A percentile compares a stretch with the other conserved stretches of the same genome.
phyloP scores from a whole-genome alignment of 2,329 filamentous ascomycete genomes.

The Leptoxyphium fumago region DNA sequence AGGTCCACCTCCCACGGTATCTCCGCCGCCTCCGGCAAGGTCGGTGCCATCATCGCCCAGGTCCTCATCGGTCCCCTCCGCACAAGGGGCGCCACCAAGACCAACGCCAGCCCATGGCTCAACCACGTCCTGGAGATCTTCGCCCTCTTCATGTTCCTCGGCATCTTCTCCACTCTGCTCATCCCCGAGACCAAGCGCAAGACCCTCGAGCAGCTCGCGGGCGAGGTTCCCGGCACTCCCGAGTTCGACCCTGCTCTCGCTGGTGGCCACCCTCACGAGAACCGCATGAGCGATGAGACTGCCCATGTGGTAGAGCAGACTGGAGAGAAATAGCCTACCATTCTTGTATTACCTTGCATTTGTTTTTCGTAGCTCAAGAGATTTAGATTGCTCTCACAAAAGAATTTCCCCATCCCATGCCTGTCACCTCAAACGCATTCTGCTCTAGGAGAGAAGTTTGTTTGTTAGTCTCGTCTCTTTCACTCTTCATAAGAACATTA shows the following conservation, averaged over 20 bases:
- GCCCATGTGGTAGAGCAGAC: not conserved
- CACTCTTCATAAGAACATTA: too few relatives aligned
- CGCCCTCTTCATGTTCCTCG: conserved; percentile 65
- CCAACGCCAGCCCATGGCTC: conserved; percentile 47
- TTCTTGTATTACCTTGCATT: too few relatives aligned
- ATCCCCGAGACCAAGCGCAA: conserved; percentile 54
- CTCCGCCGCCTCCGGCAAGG: conserved; percentile 33
- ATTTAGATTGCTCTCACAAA: not conserved
- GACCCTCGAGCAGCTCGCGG: conserved; percentile 57
- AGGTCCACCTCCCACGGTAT: conserved; percentile 34
- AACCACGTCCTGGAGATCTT: conserved; percentile 65
- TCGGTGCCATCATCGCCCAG: conserved; percentile 36
- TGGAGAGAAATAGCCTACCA: not conserved
- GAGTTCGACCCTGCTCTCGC: conserved; percentile 27
- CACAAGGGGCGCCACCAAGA: conserved; percentile 38
- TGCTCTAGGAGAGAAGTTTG: too few relatives aligned
- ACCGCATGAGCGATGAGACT: not conserved
- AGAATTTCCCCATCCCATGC: not conserved
- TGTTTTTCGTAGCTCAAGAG: too few relatives aligned
- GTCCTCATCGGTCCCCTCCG: conserved; percentile 35
- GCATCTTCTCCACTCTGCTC: conserved; percentile 52
- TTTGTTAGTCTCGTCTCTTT: too few relatives aligned
- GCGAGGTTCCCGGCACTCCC: conserved; percentile 46
- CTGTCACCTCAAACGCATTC: too few relatives aligned
- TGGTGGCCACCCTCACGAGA: conserved; percentile 1